Conservation (phyloP, 345 rosid species). For the Pistacia atlantica region DNA sequence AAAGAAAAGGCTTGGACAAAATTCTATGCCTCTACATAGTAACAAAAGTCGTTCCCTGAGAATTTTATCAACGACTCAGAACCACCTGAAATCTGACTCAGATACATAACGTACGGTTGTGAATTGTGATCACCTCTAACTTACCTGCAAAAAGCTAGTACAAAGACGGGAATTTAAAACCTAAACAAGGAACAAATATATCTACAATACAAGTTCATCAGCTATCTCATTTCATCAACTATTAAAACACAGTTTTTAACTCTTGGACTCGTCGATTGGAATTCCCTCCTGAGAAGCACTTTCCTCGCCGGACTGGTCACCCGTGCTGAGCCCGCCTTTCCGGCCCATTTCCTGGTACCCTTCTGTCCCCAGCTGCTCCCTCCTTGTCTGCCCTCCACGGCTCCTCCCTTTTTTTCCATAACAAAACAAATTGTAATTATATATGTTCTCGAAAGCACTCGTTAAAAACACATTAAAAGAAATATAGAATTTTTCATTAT, state of each 20-base stretch:
- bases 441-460: background rate
- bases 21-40: no score
- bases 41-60: no score
- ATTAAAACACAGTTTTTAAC: background rate
- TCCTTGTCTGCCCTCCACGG: slow-evolving; percentile 60
- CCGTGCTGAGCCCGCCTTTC: slow-evolving; percentile 50
- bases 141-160: background rate
- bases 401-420: slow-evolving; percentile 44
- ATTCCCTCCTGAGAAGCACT: slow-evolving; percentile 36
- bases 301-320: slow-evolving; percentile 36
- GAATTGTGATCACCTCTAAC: no score
- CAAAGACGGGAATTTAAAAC: background rate
- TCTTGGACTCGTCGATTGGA: slow-evolving; percentile 43
- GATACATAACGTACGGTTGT: no score
- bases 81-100: no score
- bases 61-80: no score
- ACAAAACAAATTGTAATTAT: background rate
- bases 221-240: background rate
- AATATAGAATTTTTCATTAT: no score
- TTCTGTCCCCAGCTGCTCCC: slow-evolving; percentile 60
- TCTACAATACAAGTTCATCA: no score
- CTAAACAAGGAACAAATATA: background rate
- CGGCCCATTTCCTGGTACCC: slow-evolving; percentile 68
- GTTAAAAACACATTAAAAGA: no score
- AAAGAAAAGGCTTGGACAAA: no score